A percentile compares a stretch with the other conserved stretches of the same genome.
These are phyloP conservation scores for Quercus tomentella DNA, from an alignment of 331 rosid species.

Conservation along the genomic window DNA sequence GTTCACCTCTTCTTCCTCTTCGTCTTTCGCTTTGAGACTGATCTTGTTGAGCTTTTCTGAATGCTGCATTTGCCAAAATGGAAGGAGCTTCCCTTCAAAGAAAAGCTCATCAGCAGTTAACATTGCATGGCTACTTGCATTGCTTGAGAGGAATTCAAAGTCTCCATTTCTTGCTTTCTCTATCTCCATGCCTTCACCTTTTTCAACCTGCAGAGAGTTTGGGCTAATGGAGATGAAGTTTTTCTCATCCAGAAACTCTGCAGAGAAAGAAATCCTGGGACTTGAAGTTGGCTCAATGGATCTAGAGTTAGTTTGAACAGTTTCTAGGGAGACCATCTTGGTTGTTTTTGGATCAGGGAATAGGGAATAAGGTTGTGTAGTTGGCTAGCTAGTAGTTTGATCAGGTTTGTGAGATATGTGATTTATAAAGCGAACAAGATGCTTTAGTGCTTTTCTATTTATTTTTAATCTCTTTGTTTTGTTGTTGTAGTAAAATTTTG, in stretches of 20 bases:
- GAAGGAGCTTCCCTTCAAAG: constrained; percentile 95
- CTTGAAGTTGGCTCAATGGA: constrained; percentile 56
- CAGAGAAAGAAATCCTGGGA: constrained; percentile 91
- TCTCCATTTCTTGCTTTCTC: constrained; percentile 52
- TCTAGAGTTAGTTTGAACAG: constrained; percentile 36
- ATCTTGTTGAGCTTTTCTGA: constrained; percentile 78
- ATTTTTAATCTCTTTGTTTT: constrained; percentile 29
- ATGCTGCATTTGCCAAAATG: constrained; percentile 85
- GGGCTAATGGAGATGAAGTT: constrained; percentile 88
- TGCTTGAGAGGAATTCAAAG: constrained; percentile 85
- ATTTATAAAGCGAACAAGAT: constrained; percentile 42
- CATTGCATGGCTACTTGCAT: constrained; percentile 50
- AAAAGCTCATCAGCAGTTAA: constrained; percentile 90
- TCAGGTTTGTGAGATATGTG: constrained; percentile 46
- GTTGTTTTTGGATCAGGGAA: constrained; percentile 28
- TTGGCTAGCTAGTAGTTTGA: constrained; percentile 21
- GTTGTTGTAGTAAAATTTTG: constrained; percentile 23
- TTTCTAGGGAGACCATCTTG: constrained; percentile 64
- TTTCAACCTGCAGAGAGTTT: constrained; percentile 30
- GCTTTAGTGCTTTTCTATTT: constrained; percentile 8
- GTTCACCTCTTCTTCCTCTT: constrained; percentile 29
- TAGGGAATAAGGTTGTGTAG: constrained; percentile 5
- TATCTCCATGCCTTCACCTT: constrained; percentile 38
- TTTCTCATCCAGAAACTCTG: constrained; percentile 80
- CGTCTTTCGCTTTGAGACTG: constrained; percentile 41